Evolutionary conservation across 257 asterid genomes (phyloP).

Genomic region (Plectranthus barbatus): DNA sequence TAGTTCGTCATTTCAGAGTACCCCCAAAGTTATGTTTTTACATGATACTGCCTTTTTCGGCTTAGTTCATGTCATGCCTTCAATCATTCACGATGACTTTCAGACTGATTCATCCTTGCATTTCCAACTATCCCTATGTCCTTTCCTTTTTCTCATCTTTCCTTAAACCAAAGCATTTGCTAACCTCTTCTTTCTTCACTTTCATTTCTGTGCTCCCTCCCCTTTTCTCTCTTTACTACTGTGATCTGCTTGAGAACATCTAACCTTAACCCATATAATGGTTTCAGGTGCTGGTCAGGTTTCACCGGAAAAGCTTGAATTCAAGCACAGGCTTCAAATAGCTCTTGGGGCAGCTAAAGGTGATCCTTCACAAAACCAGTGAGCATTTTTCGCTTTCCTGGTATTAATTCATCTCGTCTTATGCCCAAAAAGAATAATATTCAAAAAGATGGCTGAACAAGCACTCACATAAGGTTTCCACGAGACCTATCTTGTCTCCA

Average conservation of each 20-base stretch:
- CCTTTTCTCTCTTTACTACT: background rate
- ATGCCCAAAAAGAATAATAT: constrained; percentile 20
- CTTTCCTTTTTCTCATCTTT: background rate
- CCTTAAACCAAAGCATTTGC: background rate
- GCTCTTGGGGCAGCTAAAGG: constrained; percentile 99
- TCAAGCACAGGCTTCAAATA: constrained; percentile 91
- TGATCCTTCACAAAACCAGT: constrained; percentile 95
- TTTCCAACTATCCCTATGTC: background rate
- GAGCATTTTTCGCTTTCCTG: constrained; percentile 89
- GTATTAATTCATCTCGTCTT: constrained; percentile 48
- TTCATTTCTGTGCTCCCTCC: background rate
- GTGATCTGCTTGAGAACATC: background rate
- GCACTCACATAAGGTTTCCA: constrained; percentile 18
- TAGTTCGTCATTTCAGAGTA: background rate
- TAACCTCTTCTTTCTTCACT: background rate
- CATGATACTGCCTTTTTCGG: background rate
- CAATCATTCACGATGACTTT: background rate
- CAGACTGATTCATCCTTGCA: background rate
- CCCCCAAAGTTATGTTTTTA: background rate
- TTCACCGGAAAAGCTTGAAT: constrained; percentile 78
- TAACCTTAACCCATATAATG: constrained; percentile 9
- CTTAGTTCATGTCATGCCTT: no score
- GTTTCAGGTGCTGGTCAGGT: constrained; percentile 77
- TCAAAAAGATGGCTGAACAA: constrained; percentile 18
- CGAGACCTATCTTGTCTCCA: constrained; percentile 1